Percentiles rank a stretch among this genome's conserved stretches.
Conservation (phyloP, 1,139 yeast species). For the Lodderomyces parapsilosis region DNA sequence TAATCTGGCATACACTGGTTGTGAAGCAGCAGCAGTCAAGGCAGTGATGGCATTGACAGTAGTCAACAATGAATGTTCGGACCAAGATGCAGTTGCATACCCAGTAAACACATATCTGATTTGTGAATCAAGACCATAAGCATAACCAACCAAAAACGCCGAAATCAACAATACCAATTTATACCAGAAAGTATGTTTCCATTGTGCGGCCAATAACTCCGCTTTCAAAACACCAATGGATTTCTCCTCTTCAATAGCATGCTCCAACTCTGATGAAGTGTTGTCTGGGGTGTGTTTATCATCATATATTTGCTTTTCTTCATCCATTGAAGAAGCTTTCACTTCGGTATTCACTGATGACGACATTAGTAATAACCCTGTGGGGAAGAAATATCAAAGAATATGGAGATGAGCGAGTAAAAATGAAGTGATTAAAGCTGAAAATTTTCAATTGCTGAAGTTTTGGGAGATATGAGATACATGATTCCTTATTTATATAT, state of each 20-base stretch:
- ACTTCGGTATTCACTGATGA: constrained; percentile 1
- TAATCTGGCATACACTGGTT: constrained; percentile 66
- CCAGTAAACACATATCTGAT: constrained; percentile 49
- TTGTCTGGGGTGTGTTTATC: too few species aligned
- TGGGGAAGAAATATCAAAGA: too few species aligned
- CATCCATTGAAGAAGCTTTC: constrained; percentile 5
- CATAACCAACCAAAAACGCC: constrained; percentile 61
- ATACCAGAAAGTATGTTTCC: constrained; percentile 20
- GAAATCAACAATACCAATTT: constrained; percentile 44
- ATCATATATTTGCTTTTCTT: constrained; percentile 3
- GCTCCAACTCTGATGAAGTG: constrained; percentile 4
- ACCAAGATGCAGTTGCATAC: constrained; percentile 57
- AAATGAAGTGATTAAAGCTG: too few species aligned
- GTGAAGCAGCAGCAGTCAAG: constrained; percentile 71
- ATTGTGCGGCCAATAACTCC: constrained; percentile 32
- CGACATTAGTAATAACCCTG: too few species aligned
- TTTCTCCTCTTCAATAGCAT: constrained; percentile 15
- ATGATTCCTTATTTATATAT: too few species aligned
- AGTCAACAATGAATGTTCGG: constrained; percentile 58
- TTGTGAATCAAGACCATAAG: constrained; percentile 64
- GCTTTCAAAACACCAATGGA: constrained; percentile 32
- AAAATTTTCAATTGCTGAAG: too few species aligned
- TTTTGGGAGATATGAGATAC: too few species aligned
- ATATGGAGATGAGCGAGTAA: too few species aligned
- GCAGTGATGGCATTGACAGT: constrained; percentile 63